Percentiles rank a stretch among this genome's conserved stretches.
Evolutionary conservation across 345 rosid species (phyloP).

Genomic region (Eucalyptus polyanthemos): DNA sequence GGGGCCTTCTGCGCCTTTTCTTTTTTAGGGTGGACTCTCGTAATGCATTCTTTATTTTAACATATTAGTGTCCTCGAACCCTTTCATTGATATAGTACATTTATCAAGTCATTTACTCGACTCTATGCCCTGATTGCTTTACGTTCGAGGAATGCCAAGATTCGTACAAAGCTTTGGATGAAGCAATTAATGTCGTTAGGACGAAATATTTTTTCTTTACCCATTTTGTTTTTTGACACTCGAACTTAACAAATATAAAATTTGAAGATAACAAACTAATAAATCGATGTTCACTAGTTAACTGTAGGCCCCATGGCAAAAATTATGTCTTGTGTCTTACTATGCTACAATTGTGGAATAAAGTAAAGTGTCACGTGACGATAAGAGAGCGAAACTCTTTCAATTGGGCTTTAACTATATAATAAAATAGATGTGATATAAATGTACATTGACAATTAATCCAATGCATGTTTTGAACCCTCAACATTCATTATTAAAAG

Average conservation of each 20-base stretch:
- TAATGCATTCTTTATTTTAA: too few relatives aligned
- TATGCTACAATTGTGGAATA: background rate
- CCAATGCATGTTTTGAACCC: background rate
- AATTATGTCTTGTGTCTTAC: background rate
- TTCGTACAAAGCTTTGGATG: too few relatives aligned
- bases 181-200: too few relatives aligned
- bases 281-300: background rate
- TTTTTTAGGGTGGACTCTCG: fast-evolving
- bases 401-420: background rate
- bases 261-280: background rate
- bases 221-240: background rate
- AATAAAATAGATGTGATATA: background rate
- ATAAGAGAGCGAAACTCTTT: background rate
- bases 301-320: background rate
- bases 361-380: background rate
- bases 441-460: background rate
- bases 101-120: too few relatives aligned
- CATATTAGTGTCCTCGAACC: too few relatives aligned
- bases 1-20: fast-evolving
- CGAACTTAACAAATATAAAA: background rate
- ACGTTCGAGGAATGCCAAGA: too few relatives aligned
- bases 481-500: background rate
- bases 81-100: too few relatives aligned
- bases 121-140: too few relatives aligned
- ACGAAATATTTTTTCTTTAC: background rate